These are phyloP conservation scores for Mycena chlorophos DNA, from an alignment of 768 basidiomycete species.

Conservation along the genomic window DNA sequence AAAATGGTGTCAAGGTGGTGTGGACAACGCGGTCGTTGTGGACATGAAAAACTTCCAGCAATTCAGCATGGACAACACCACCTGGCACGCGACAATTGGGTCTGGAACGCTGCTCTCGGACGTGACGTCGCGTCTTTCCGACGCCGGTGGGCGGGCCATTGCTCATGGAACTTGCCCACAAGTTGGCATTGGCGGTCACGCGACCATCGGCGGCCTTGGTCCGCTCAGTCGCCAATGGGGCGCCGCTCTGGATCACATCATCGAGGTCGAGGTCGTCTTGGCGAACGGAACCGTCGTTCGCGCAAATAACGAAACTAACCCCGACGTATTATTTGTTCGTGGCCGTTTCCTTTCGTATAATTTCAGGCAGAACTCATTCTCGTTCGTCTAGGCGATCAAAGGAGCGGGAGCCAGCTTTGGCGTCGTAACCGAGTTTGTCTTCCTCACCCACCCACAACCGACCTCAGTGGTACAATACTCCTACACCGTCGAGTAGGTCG, in stretches of 20 bases:
- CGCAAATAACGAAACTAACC: slow-evolving; percentile 24
- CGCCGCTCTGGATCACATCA: slow-evolving; percentile 28
- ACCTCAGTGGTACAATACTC: background rate
- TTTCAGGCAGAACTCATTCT: background rate
- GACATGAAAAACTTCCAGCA: slow-evolving; percentile 28
- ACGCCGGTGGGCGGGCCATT: slow-evolving; percentile 26
- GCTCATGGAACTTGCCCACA: slow-evolving; percentile 33
- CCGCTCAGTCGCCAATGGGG: slow-evolving; percentile 25
- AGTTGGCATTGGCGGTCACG: slow-evolving; percentile 30
- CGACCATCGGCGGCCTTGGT: slow-evolving; percentile 26
- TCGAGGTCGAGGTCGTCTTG: slow-evolving; percentile 26
- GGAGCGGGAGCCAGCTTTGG: slow-evolving; percentile 32
- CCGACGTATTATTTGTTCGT: slow-evolving; percentile 26
- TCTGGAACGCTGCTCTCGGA: slow-evolving; percentile 27
- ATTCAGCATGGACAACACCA: slow-evolving; percentile 28
- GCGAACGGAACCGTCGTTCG: slow-evolving; percentile 25
- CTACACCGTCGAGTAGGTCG: background rate
- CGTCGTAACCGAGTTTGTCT: slow-evolving; percentile 30
- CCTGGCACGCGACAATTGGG: slow-evolving; percentile 27
- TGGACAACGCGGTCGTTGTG: slow-evolving; percentile 31
- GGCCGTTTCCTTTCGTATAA: background rate
- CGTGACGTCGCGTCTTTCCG: slow-evolving; percentile 21
- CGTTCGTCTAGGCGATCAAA: slow-evolving; percentile 28
- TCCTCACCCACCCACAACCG: slow-evolving; percentile 28
- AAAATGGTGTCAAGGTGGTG: slow-evolving; percentile 20